Percentiles rank a stretch among this genome's conserved stretches.
Conservation (phyloP, 305 asterid genomes). For the Fraxinus sp. region DNA sequence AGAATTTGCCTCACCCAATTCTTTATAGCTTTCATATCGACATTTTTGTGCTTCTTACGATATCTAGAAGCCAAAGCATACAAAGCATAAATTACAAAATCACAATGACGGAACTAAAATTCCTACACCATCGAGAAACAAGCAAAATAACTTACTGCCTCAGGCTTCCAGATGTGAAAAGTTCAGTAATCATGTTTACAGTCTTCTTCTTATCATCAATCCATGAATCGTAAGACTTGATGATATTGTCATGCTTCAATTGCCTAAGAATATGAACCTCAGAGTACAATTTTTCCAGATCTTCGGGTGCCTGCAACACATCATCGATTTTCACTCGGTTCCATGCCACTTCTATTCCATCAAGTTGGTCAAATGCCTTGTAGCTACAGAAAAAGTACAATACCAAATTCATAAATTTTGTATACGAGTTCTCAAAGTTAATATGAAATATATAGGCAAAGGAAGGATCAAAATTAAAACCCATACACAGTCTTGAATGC, state of each 20-base stretch:
- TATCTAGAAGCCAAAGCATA: slow-evolving; percentile 40
- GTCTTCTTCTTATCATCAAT: slow-evolving; percentile 80
- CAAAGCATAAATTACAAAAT: slow-evolving; percentile 1
- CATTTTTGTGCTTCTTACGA: slow-evolving; percentile 61
- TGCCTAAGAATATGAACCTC: slow-evolving; percentile 75
- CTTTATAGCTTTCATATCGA: slow-evolving; percentile 72
- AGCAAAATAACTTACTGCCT: slow-evolving; percentile 62
- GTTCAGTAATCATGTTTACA: slow-evolving; percentile 86
- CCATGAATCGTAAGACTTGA: slow-evolving; percentile 73
- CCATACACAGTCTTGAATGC: slow-evolving; percentile 87
- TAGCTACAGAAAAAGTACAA: slow-evolving; percentile 39
- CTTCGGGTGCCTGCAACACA: slow-evolving; percentile 51
- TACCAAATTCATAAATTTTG: neutral
- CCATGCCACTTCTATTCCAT: slow-evolving; percentile 97
- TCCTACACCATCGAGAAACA: neutral
- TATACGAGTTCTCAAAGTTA: neutral
- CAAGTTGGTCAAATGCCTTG: slow-evolving; percentile 73
- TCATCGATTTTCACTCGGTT: slow-evolving; percentile 61
- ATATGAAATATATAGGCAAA: neutral
- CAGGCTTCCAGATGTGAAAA: slow-evolving; percentile 87
- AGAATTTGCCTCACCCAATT: slow-evolving; percentile 84
- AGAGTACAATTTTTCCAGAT: slow-evolving; percentile 62
- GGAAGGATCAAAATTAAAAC: slow-evolving; percentile 8
- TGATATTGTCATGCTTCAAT: slow-evolving; percentile 72
- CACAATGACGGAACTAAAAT: neutral